Evolutionary conservation across 768 basidiomycete genomes (phyloP), one percentile per base, ranked within the genome.

Genomic region (Lactarius sanguifluus): DNA sequence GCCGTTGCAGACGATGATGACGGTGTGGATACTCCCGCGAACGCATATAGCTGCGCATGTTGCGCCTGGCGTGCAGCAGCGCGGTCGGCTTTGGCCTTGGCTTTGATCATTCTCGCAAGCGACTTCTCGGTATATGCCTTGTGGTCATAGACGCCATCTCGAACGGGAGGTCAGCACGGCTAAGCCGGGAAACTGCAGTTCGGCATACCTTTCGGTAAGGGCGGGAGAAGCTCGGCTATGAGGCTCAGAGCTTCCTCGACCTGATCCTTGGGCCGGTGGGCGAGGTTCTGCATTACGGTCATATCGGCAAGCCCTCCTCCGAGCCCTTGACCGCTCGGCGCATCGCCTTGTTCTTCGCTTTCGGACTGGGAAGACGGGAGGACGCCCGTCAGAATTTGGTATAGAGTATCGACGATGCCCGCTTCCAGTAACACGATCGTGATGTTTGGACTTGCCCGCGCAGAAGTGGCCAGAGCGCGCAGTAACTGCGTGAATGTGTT

Each of bases 241-340:
- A 98, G 83, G 68, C 89, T 89, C 43, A 99, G 80, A 0, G 92
- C 88, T 77, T 99, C 97, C 77, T 98, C 96, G 6, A 98, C 86
- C 75, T 98, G 96, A 66, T 99, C 97, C 78, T 98, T 98, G 5
- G 97, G 92, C 34, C 95, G 84, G 76, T 98, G 95, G 0, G 94
- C 94, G 55, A 99, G 80, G 75, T 96, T 98, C 78, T 98, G 93
- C 88, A 98, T 93, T 32, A 99, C 94, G 8, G 94, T 90, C 93
- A 98, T 95, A 74, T 98, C 96, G 20, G 93, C 94, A 5, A 96
- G 78, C 34, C 94, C 92, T 55, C 92, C 93, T 34, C 92, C 91
- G 1, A 95, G 78, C 13, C 92, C 92, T 76, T 94, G 92, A 0
- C 90, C 88, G 32, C 80, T 81, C 8, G 70, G 76, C 0, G 84